These are phyloP conservation scores for Pinus taeda DNA, from an alignment of 75 land plant genomes.

Conservation along the genomic window DNA sequence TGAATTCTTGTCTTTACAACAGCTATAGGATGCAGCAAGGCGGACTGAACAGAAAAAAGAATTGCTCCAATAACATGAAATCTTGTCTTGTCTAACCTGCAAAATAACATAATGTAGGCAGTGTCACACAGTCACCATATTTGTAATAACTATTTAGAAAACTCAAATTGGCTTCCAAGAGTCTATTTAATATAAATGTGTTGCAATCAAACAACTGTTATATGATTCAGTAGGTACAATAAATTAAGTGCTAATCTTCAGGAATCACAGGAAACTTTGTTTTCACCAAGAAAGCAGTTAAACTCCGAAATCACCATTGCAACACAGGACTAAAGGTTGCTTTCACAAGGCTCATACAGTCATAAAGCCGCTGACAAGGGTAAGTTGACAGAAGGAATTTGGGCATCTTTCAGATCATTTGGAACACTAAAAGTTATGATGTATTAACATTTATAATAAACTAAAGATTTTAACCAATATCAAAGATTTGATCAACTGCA, in stretches of 20 bases:
- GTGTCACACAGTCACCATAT: background rate
- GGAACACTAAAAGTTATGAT: background rate
- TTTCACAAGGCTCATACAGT: background rate
- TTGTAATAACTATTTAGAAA: background rate
- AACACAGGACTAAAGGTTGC: background rate
- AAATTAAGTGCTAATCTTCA: background rate
- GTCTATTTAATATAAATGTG: background rate
- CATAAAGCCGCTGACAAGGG: background rate
- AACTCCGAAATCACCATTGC: background rate
- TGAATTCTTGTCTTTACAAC: slow-evolving; percentile 96
- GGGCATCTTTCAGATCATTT: background rate
- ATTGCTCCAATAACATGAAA: slow-evolving; percentile 83
- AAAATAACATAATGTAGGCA: background rate
- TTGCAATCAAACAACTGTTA: background rate
- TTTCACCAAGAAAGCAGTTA: background rate
- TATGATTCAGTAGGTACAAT: background rate
- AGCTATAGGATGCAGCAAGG: slow-evolving; percentile 71
- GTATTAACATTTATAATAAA: background rate
- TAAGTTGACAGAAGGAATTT: background rate
- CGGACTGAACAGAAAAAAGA: slow-evolving; percentile 74
- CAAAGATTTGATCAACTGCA: background rate
- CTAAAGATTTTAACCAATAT: background rate
- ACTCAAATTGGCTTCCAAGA: too few species aligned
- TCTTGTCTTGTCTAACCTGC: slow-evolving; percentile 91
- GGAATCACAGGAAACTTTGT: background rate